Percentiles rank a stretch among this genome's conserved stretches.
phyloP scores from a whole-genome alignment of 768 basidiomycete species.

The Boletus huronensis region DNA sequence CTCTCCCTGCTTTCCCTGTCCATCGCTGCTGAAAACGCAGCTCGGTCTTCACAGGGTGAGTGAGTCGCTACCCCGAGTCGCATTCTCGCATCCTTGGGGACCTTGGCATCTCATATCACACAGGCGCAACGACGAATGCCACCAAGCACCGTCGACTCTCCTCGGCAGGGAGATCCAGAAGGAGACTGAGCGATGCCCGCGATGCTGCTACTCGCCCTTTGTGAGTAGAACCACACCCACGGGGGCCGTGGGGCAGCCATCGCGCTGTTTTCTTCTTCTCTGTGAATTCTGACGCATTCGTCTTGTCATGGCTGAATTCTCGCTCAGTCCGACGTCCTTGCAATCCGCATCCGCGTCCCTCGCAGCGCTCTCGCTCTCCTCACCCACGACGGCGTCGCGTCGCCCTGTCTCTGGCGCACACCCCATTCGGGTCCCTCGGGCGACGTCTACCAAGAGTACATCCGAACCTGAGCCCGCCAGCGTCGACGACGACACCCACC shows the following conservation, averaged over 20 bases:
- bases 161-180: constrained; percentile 64
- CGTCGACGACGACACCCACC: constrained; percentile 21
- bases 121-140: constrained; percentile 32
- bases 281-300: background rate
- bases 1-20: constrained; percentile 67
- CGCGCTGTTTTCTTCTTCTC: background rate
- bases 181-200: constrained; percentile 73
- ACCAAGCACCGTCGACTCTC: constrained; percentile 65
- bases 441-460: background rate
- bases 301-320: constrained; percentile 6
- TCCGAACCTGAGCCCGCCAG: constrained; percentile 7
- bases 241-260: background rate
- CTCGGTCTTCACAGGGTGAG: constrained; percentile 19
- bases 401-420: constrained; percentile 13
- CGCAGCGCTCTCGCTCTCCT: constrained; percentile 40
- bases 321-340: constrained; percentile 33
- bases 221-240: constrained; percentile 44
- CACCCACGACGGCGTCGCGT: constrained; percentile 34
- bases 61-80: constrained; percentile 1
- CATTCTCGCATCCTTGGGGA: background rate
- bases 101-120: background rate
- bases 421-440: constrained; percentile 7
- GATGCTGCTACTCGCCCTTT: constrained; percentile 73
- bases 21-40: constrained; percentile 50
- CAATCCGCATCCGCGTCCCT: constrained; percentile 39